A percentile compares a stretch with the other conserved stretches of the same genome.
These are phyloP conservation scores for Phytophthora litchii DNA, from an alignment of 352 stramenopile species.

Conservation along the genomic window DNA sequence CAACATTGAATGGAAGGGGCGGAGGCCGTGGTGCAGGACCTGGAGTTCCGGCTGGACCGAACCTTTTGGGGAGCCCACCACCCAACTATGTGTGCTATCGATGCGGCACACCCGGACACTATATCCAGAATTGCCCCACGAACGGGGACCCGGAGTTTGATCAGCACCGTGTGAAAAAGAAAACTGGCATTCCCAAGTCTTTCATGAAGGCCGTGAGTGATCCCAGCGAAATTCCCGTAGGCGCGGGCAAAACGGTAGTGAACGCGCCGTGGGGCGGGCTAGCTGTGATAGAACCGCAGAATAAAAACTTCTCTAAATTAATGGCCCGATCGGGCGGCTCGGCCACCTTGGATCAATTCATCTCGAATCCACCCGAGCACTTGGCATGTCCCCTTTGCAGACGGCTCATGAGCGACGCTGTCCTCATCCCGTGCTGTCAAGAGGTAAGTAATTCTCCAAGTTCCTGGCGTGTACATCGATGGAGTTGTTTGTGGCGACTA, in stretches of 20 bases:
- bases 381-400: conserved; percentile 90
- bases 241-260: conserved; percentile 86
- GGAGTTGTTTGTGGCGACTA: conserved; percentile 11
- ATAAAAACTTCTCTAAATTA: conserved; percentile 93
- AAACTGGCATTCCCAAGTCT: conserved; percentile 88
- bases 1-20: conserved; percentile 55
- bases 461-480: conserved; percentile 18
- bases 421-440: conserved; percentile 89
- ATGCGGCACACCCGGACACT: conserved; percentile 84
- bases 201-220: conserved; percentile 90
- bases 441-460: conserved; percentile 60
- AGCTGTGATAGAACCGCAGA: conserved; percentile 91
- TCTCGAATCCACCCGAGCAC: conserved; percentile 89
- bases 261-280: conserved; percentile 85
- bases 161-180: conserved; percentile 88
- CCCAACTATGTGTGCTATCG: conserved; percentile 88
- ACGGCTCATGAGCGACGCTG: conserved; percentile 86
- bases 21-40: conserved; percentile 37
- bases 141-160: conserved; percentile 90
- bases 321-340: conserved; percentile 88
- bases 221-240: conserved; percentile 84
- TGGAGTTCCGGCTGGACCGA: conserved; percentile 18
- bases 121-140: conserved; percentile 90
- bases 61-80: conserved; percentile 63
- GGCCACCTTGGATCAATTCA: conserved; percentile 91